A percentile compares a stretch with the other conserved stretches of the same genome.
These are phyloP conservation scores for Cyclospora cayetanensis DNA, from an alignment of 169 alveolate species.

Conservation along the genomic window DNA sequence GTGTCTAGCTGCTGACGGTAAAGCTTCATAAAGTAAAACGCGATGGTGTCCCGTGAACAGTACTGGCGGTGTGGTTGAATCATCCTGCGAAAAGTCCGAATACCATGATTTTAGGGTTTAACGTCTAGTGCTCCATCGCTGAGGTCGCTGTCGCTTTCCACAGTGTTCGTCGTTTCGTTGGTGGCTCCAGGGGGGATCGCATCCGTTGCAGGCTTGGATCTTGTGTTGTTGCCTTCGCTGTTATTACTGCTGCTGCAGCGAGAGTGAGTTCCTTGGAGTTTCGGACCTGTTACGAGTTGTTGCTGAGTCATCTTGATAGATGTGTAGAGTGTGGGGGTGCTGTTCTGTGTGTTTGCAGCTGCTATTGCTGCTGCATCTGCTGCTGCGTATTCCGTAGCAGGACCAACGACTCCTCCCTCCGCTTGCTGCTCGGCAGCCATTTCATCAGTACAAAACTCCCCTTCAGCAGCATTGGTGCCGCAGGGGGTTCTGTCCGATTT, in stretches of 20 bases:
- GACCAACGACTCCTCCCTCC: not conserved
- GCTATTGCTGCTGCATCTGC: too few relatives aligned
- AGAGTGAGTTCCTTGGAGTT: not conserved
- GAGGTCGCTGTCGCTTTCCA: conserved; percentile 8
- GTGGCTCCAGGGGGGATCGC: not conserved
- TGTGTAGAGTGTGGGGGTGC: not conserved
- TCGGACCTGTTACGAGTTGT: not conserved
- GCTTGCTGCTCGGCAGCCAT: not conserved
- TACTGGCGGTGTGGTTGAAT: too few relatives aligned
- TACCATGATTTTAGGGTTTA: conserved; percentile 1
- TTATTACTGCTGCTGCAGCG: not conserved
- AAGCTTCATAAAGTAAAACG: too few relatives aligned
- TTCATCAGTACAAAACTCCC: not conserved
- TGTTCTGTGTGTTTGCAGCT: not conserved
- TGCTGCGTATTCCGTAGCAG: too few relatives aligned
- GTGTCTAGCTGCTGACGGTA: too few relatives aligned
- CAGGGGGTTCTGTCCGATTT: not conserved
- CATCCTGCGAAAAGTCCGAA: too few relatives aligned
- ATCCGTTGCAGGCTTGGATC: too few relatives aligned
- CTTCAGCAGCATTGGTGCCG: not conserved
- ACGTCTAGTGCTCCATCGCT: not conserved
- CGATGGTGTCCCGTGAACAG: too few relatives aligned
- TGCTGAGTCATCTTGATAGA: not conserved
- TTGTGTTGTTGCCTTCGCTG: not conserved
- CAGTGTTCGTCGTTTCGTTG: not conserved